Conservation (phyloP, 1,284 basidiomycete genomes). For the Tremellales sp. region DNA sequence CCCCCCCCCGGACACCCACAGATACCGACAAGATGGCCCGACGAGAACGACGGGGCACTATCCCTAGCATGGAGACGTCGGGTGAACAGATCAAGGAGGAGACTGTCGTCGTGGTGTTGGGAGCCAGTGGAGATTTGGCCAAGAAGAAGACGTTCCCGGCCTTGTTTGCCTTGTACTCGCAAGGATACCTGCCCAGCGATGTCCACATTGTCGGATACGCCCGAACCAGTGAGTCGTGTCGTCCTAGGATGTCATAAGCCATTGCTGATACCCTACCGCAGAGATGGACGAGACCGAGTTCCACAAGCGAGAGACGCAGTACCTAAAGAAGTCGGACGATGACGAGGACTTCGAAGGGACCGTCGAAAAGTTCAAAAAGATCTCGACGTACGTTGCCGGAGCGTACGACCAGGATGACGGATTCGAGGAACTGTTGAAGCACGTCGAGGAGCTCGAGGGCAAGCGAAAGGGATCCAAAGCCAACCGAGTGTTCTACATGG, state of each 20-base stretch:
- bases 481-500: constrained; percentile 88
- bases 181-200: constrained; percentile 72
- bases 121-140: constrained; percentile 94
- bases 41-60: constrained; percentile 45
- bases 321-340: constrained; percentile 73
- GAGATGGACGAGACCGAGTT: constrained; percentile 84
- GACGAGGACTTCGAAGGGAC: constrained; percentile 54
- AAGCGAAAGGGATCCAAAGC: constrained; percentile 51
- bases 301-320: constrained; percentile 72
- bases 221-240: constrained; percentile 59
- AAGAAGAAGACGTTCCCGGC: constrained; percentile 99
- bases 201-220: constrained; percentile 91
- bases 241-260: not conserved
- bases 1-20: no score
- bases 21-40: not conserved
- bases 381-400: constrained; percentile 77
- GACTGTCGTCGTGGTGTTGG: constrained; percentile 86
- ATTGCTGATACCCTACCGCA: constrained; percentile 17
- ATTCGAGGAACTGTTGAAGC: constrained; percentile 70
- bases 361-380: constrained; percentile 74
- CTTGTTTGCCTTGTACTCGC: constrained; percentile 78
- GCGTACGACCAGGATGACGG: constrained; percentile 77
- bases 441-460: constrained; percentile 72
- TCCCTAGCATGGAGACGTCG: constrained; percentile 77
- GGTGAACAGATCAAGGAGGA: constrained; percentile 74